These are phyloP conservation scores for Coniochaeta pulveracea DNA, from an alignment of 2,329 filamentous ascomycete genomes.

Conservation along the genomic window DNA sequence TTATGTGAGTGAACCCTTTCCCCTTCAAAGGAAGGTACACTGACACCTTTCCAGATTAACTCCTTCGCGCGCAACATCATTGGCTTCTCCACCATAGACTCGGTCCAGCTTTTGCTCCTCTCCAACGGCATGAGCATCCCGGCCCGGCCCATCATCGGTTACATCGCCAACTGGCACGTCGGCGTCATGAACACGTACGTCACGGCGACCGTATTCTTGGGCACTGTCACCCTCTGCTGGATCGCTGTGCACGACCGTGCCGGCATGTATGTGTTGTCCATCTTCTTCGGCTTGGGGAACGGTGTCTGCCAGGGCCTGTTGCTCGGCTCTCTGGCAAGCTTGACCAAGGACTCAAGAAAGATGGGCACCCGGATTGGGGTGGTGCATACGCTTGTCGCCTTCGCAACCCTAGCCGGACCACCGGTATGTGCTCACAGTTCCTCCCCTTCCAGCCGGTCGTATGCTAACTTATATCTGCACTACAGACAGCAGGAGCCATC, in stretches of 20 bases:
- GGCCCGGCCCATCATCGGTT: slow-evolving; percentile 39
- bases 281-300: slow-evolving; percentile 27
- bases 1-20: too few relatives aligned
- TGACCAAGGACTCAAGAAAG: slow-evolving; percentile 25
- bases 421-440: too few relatives aligned
- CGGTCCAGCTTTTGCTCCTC: slow-evolving; percentile 43
- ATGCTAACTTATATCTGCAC: too few relatives aligned
- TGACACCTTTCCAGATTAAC: slow-evolving; percentile 20
- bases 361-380: slow-evolving; percentile 30
- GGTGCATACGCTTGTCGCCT: slow-evolving; percentile 24
- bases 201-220: slow-evolving; percentile 31
- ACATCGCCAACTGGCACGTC: slow-evolving; percentile 37
- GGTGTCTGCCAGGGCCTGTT: slow-evolving; percentile 27
- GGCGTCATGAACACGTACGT: slow-evolving; percentile 44
- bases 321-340: slow-evolving; percentile 22
- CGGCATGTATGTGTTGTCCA: slow-evolving; percentile 18
- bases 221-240: slow-evolving; percentile 40
- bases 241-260: slow-evolving; percentile 25
- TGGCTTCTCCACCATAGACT: slow-evolving; percentile 30
- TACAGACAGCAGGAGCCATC: slow-evolving; percentile 30
- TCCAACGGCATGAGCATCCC: slow-evolving; percentile 44
- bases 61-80: slow-evolving; percentile 28
- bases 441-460: too few relatives aligned
- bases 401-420: slow-evolving; percentile 14
- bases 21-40: neutral